Conservation (phyloP, 2,329 filamentous ascomycete species). For the Sclerotinia minor region DNA sequence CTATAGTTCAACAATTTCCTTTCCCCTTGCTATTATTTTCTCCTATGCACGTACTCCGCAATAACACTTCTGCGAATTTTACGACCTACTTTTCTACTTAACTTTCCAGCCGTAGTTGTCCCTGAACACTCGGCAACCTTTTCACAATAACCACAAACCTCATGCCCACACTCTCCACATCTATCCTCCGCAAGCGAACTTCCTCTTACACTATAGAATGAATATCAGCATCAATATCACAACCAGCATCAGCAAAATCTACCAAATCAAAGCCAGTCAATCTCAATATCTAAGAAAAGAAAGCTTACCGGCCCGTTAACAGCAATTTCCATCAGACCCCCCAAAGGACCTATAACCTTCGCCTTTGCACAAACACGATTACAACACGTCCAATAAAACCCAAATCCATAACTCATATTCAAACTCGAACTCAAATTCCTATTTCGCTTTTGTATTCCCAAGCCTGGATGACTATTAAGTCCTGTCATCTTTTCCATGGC, state of each 20-base stretch:
- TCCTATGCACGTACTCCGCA: not conserved
- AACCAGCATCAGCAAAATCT: not conserved
- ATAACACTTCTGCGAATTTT: too few species aligned
- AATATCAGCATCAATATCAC: too few species aligned
- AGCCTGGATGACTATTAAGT: not conserved
- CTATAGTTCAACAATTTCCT: not conserved
- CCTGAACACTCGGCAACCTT: not conserved
- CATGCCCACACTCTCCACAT: slow-evolving; percentile 19
- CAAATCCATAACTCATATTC: not conserved
- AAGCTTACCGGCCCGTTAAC: not conserved
- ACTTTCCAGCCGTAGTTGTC: accelerated
- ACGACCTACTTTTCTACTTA: not conserved
- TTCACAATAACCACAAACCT: not conserved
- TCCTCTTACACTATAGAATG: slow-evolving; percentile 10
- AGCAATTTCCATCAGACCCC: not conserved
- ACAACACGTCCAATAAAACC: slow-evolving; percentile 17
- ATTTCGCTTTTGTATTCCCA: not conserved
- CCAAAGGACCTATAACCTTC: not conserved
- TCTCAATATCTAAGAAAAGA: too few species aligned
- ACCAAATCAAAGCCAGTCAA: not conserved
- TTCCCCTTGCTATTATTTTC: not conserved
- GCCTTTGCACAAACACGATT: not conserved
- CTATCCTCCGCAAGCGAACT: not conserved
- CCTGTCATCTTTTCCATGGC: not conserved
- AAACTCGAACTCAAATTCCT: not conserved